These are phyloP conservation scores for Abelmoschus esculentus DNA, from an alignment of 345 rosid species.

Conservation along the genomic window DNA sequence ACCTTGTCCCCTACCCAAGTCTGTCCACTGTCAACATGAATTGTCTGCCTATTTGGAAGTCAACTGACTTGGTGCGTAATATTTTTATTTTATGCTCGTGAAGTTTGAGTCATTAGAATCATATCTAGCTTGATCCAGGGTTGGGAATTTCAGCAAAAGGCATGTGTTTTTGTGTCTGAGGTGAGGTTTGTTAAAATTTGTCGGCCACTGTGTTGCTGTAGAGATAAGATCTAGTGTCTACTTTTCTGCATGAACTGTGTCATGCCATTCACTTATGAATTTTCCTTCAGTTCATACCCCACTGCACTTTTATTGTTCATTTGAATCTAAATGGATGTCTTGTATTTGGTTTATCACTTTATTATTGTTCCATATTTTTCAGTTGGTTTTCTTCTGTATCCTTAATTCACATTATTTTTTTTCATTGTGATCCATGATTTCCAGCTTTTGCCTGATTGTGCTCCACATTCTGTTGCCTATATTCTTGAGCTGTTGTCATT, in stretches of 20 bases:
- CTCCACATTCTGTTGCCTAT: slow-evolving; percentile 78
- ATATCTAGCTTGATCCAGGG: not conserved
- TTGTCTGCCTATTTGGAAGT: not conserved
- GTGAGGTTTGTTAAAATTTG: not conserved
- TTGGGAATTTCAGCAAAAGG: not conserved
- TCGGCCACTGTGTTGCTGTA: not conserved
- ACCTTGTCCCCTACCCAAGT: not conserved
- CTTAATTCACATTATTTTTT: not conserved
- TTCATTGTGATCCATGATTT: not conserved
- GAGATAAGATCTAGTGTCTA: not conserved
- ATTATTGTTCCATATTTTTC: not conserved
- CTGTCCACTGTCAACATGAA: not conserved
- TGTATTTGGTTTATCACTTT: not conserved
- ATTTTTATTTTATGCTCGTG: not conserved
- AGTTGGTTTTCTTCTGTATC: not conserved
- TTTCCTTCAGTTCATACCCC: not conserved
- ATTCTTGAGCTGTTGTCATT: slow-evolving; percentile 67
- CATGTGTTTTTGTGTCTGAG: not conserved
- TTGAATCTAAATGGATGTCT: not conserved
- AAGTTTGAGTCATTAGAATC: not conserved
- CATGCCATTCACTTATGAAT: not conserved
- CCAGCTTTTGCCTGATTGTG: slow-evolving; percentile 94
- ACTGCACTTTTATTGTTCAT: not conserved
- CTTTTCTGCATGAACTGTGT: not conserved
- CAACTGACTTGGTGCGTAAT: not conserved